A percentile compares a stretch with the other conserved stretches of the same genome.
These are phyloP conservation scores for Nymphaea thermarum DNA, from an alignment of 164 flowering plant species.

Conservation along the genomic window DNA sequence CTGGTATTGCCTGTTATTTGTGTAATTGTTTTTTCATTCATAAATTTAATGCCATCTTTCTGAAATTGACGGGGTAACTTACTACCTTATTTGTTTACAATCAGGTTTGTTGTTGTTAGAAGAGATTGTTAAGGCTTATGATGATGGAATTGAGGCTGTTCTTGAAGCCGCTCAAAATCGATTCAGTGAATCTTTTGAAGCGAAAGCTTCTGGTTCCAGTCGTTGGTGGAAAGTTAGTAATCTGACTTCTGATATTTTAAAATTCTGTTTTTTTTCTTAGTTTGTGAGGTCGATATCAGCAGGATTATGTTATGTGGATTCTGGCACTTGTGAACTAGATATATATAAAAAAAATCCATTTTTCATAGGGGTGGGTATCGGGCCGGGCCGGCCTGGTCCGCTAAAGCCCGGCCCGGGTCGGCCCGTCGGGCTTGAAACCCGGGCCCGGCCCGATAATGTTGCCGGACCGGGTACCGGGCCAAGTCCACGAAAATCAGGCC, in stretches of 20 bases:
- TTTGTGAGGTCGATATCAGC: no score
- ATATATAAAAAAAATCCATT: no score
- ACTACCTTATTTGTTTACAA: constrained; percentile 2
- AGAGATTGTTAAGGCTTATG: constrained; percentile 42
- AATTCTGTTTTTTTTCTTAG: no score
- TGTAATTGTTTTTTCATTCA: background rate
- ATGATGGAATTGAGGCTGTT: constrained; percentile 50
- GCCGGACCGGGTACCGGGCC: no score
- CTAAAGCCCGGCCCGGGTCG: no score
- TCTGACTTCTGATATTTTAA: background rate
- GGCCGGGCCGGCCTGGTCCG: no score
- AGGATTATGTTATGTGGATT: no score
- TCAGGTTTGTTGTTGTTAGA: constrained; percentile 77
- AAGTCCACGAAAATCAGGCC: no score
- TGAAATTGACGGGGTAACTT: background rate
- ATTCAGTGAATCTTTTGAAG: constrained; percentile 60
- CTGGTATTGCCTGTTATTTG: constrained; percentile 36
- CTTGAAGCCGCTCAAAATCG: constrained; percentile 50
- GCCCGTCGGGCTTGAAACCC: no score
- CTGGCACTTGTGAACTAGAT: no score
- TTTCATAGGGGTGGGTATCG: no score
- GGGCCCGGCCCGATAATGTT: no score
- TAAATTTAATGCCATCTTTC: background rate
- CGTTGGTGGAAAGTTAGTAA: constrained; percentile 89
- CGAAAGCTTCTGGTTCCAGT: constrained; percentile 52